Evolutionary conservation across 352 stramenopile species (phyloP).

Genomic region (Phytophthora idaei): DNA sequence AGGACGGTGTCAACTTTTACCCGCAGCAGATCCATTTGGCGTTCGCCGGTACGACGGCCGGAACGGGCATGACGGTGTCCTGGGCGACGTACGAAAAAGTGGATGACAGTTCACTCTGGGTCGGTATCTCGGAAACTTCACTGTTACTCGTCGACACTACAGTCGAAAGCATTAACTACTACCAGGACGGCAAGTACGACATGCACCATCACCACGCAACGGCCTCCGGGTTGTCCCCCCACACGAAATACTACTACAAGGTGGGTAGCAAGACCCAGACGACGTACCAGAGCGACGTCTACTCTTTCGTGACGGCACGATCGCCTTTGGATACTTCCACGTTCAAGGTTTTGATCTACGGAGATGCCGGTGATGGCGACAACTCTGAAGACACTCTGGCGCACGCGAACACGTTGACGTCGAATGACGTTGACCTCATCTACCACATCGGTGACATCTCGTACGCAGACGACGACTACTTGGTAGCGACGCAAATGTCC

Average conservation of each 20-base stretch:
- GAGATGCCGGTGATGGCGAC: constrained; percentile 31
- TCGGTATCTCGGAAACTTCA: constrained; percentile 13
- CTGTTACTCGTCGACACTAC: constrained; percentile 24
- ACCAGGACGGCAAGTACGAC: constrained; percentile 47
- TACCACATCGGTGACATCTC: constrained; percentile 43
- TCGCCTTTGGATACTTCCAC: constrained; percentile 20
- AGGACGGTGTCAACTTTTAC: constrained; percentile 49
- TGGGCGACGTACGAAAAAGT: constrained; percentile 49
- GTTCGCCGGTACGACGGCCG: constrained; percentile 44
- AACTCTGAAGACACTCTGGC: constrained; percentile 32
- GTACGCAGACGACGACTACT: constrained; percentile 40
- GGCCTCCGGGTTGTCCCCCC: constrained; percentile 32
- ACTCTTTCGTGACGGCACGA: constrained; percentile 41
- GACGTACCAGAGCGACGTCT: constrained; percentile 34
- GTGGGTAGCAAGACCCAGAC: constrained; percentile 22
- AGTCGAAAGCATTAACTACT: constrained; percentile 39
- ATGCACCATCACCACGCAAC: constrained; percentile 58
- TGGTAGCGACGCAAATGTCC: constrained; percentile 13
- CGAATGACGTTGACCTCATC: constrained; percentile 33
- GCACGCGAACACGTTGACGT: constrained; percentile 40
- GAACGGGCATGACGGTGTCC: constrained; percentile 57
- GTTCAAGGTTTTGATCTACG: constrained; percentile 41
- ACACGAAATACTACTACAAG: constrained; percentile 45
- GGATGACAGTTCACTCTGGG: constrained; percentile 41
- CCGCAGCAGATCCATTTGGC: constrained; percentile 65